Evolutionary conservation across 129 eudicot species (phyloP), one percentile per base, ranked within the genome.

Genomic region (Helianthus tuberosus): DNA sequence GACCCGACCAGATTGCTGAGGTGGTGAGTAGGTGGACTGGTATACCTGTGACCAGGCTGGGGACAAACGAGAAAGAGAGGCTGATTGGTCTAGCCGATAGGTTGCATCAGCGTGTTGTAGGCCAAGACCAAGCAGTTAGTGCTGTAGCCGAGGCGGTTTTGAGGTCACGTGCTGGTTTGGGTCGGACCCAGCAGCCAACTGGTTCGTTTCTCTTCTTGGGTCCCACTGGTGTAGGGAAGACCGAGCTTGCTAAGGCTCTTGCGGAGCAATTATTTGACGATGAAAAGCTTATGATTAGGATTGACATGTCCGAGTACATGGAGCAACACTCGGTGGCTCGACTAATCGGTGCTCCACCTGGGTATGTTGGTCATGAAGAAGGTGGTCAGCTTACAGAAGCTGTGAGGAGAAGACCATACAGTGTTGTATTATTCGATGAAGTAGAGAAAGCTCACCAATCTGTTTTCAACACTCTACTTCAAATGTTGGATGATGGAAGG

Each of bases 1-100:
- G 96, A 53, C 97, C 99, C 0, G 97, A 94, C 17, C 99, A 94
- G 69, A 94, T 94, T 23, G 93, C 99, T 10, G 99, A 94, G 74
- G 96, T 94, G 7, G 99, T 91, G 60, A 91, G 99, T 69, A 88
- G 97, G 0, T 94, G 98, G 98, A 94, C 98, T 16, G 98, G 98
- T 20, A 93, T 93, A 15, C 98, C 98, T 0, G 98, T 94, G 8
- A 90, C 97, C 4, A 77, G 97, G 54, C 89, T 94, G 0, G 98
- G 98, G 44, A 89, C 90, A 12, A 93, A 93, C 16, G 98, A 93
- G 58, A 93, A 90, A 55, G 89, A 87, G 55, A 84, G 94, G 83
- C 73, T 94, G 36, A 88, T 88, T 43, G 96, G 97, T 11, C 80
- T 94, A 27, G 88, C 76, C 12, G 97, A 90, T 2, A 78, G 97